Base-by-base conservation (phyloP, 495 filamentous ascomycete genomes). In the Xylaria curta region DNA sequence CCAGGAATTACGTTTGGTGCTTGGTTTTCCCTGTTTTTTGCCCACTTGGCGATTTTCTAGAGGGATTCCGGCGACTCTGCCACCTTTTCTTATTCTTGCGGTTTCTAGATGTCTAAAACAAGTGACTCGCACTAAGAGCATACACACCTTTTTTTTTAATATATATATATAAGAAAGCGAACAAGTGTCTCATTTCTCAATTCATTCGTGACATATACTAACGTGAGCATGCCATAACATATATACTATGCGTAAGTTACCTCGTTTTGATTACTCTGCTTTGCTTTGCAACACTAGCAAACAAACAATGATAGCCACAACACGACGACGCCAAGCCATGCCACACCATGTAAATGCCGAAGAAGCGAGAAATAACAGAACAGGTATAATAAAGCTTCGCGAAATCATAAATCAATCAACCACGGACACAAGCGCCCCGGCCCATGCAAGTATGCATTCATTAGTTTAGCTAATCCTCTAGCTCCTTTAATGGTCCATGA, bases 401-500 rank as follows among this genome's bases (percentile, higher is more conserved):
- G 15, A 53, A 51, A 53, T 51, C 63, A 66, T 53, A 3, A 46
- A 66, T 21, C 13, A 46, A 17, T 15, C 42, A 46, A 38, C 36
- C 36, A 38, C 36, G 36, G 33, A 65, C 15, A 51, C 26, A 5
- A 60, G 58, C 58, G n/a, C 58, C 58, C 33, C 10, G 3, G 3
- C 31, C 56, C 19, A 42, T 63, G 60, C 38, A 15, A 42, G 38
- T 17, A 24, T 21, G 17, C 21, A 63, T 19, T 28, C 21, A 63
- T 19, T 28, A 12, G 24, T 31, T 9, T 21, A 26, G 21, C 51
- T 26, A 21, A 65, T 42, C 59, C 21, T 12, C 28, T 15, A 36
- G 24, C 2, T 24, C 4, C 15, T 36, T 19, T 53, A 79, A 70
- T 79, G 67, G 15, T 79, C 77, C 77, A 79, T 79, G 0, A 79